Percentiles rank a stretch among this genome's conserved stretches.
Conservation (phyloP, 1,284 basidiomycete genomes). For the Abortiporus biennis region DNA sequence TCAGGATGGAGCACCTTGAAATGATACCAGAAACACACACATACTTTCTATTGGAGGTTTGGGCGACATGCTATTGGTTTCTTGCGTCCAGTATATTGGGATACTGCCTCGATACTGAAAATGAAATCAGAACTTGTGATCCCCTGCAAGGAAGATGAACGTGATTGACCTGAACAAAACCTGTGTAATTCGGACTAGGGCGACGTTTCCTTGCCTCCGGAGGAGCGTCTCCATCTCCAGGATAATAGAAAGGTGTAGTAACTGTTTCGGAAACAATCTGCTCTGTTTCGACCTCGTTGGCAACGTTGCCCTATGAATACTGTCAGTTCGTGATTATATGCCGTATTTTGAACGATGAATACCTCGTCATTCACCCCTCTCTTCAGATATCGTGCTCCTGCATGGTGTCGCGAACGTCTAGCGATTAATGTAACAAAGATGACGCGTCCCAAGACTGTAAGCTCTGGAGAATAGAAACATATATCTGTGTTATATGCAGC, state of each 20-base stretch:
- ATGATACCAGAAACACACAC: slow-evolving; percentile 23
- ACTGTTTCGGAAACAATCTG: slow-evolving; percentile 95
- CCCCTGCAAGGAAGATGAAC: slow-evolving; percentile 9
- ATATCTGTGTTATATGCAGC: neutral
- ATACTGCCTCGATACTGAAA: slow-evolving; percentile 89
- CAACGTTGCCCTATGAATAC: slow-evolving; percentile 84
- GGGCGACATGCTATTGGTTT: slow-evolving; percentile 84
- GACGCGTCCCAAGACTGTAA: slow-evolving; percentile 86
- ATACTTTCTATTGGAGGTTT: slow-evolving; percentile 93
- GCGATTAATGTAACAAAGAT: slow-evolving; percentile 95
- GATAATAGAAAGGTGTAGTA: slow-evolving; percentile 86
- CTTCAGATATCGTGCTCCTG: slow-evolving; percentile 93
- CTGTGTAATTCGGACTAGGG: slow-evolving; percentile 85
- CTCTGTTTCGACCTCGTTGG: slow-evolving; percentile 99
- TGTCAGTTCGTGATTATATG: neutral
- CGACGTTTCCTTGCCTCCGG: slow-evolving; percentile 34
- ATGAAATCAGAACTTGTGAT: neutral
- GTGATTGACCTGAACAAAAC: slow-evolving; percentile 93
- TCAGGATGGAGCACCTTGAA: neutral
- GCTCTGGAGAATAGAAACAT: slow-evolving; percentile 44
- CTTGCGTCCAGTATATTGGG: slow-evolving; percentile 95
- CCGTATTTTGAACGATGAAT: too few relatives aligned
- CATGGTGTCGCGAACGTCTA: slow-evolving; percentile 90
- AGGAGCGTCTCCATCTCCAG: slow-evolving; percentile 30
- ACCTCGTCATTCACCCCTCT: slow-evolving; percentile 93